phyloP scores from a whole-genome alignment of 768 basidiomycete genomes.

The Terana coerulea region DNA sequence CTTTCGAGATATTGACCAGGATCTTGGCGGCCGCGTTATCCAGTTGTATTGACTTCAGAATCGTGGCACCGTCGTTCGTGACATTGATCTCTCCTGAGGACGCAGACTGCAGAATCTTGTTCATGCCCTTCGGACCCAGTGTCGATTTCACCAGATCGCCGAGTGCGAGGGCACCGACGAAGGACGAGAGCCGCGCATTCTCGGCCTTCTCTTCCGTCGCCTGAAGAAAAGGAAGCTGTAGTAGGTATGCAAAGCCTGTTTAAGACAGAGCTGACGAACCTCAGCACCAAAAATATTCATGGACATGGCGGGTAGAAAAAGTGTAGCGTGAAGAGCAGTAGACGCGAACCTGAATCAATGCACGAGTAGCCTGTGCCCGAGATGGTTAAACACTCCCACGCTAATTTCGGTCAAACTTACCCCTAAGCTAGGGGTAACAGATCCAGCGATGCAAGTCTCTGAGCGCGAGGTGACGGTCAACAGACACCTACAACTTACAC shows the following conservation, averaged over 20 bases:
- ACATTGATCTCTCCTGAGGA: slow-evolving; percentile 92
- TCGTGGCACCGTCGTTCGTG: slow-evolving; percentile 98
- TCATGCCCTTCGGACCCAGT: slow-evolving; percentile 99
- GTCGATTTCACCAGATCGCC: slow-evolving; percentile 99
- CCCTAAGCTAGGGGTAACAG: neutral
- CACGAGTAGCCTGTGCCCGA: neutral
- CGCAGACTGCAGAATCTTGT: slow-evolving; percentile 95
- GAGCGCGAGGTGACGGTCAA: slow-evolving; percentile 8
- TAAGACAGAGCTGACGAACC: no score
- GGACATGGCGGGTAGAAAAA: slow-evolving; percentile 41
- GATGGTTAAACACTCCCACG: slow-evolving; percentile 9
- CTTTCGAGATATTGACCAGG: slow-evolving; percentile 98
- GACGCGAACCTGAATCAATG: slow-evolving; percentile 6
- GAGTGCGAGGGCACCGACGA: slow-evolving; percentile 94
- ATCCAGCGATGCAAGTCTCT: slow-evolving; percentile 5
- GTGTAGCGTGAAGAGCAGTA: neutral
- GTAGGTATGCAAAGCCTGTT: neutral
- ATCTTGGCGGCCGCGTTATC: slow-evolving; percentile 99
- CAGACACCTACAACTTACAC: slow-evolving; percentile 8
- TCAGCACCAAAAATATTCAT: slow-evolving; percentile 71
- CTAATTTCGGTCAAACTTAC: neutral
- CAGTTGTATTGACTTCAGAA: slow-evolving; percentile 93
- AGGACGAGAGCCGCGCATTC: slow-evolving; percentile 96
- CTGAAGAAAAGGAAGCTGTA: slow-evolving; percentile 34
- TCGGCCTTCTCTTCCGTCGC: slow-evolving; percentile 95